Base-by-base conservation (phyloP, 2,329 filamentous ascomycete species). In the Cladorrhinum sp. region DNA sequence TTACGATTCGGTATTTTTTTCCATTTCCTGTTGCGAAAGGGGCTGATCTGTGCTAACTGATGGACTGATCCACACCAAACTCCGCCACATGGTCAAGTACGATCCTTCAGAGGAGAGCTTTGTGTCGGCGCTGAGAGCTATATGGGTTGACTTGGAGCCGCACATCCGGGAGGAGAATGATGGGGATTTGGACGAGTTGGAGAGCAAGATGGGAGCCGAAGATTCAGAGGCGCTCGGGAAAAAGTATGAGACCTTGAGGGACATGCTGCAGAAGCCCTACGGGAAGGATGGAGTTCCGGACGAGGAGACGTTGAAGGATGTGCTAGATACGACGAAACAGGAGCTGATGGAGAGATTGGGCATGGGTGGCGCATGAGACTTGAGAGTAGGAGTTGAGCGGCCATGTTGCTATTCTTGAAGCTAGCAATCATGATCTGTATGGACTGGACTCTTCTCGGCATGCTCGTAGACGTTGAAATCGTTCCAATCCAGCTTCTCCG, bases 101-200 rank as follows among this genome's bases (percentile, higher is more conserved):
- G 42, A 62, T n/a, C 64, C 64, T 3, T 39, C 63, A 16, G 63
- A 66, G 12, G 46, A 60, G 24, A 67, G 65, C 55, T 68, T 67
- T 48, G 61, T 67, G 3, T 55, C 66, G 3, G 50, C 66, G 1
- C 60, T 68, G 16, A 63, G 52, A 9, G 65, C 66, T 24, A 66
- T 68, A 51, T 69, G 67, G 67, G 58, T 66, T 46, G 66, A 69
- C 46, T 61, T 69, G 21, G 66, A 69, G 53, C 67, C 66, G 16
- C 67, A 68, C 21, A 63, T 69, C 30, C 55, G 57, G 7, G 66
- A 68, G 33, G 67, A 69, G 62, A 52, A 59, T 4, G 49, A 16
- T 12, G 51, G 56, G 1, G 65, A 68, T 23, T 63, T 69, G 16
- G 48, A 49, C n/a, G 52, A 54, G 21, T 59, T 69, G 12, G 67